Percentiles rank a stretch among this genome's conserved stretches.
phyloP scores from a whole-genome alignment of 441 rosid genomes.

The Brassica balearica region DNA sequence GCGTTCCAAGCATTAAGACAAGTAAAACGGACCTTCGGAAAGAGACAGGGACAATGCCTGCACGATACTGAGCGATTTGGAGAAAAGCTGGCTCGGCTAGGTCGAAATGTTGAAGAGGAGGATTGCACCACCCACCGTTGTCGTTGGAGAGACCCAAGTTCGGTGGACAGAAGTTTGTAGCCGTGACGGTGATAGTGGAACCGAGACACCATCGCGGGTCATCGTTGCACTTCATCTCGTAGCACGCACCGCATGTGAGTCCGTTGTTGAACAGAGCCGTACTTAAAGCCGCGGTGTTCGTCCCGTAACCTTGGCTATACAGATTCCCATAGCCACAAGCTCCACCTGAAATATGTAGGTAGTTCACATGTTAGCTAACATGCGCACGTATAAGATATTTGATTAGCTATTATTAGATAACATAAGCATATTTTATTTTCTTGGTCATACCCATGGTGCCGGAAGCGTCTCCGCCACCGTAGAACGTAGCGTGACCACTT shows the following conservation, averaged over 20 bases:
- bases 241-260: constrained; percentile 90
- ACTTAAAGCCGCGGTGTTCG: constrained; percentile 93
- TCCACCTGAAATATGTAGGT: constrained; percentile 64
- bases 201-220: constrained; percentile 90
- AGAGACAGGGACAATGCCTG: constrained; percentile 87
- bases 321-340: constrained; percentile 97
- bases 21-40: constrained; percentile 66
- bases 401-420: background rate
- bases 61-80: constrained; percentile 86
- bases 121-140: constrained; percentile 98
- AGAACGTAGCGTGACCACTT: constrained; percentile 87
- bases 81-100: constrained; percentile 92
- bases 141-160: constrained; percentile 69
- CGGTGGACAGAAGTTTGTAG: constrained; percentile 96
- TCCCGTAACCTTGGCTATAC: constrained; percentile 93
- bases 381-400: no score
- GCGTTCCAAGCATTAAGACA: background rate
- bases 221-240: constrained; percentile 75
- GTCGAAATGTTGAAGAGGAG: constrained; percentile 93
- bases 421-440: background rate
- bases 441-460: constrained; percentile 82
- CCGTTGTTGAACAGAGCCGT: constrained; percentile 94
- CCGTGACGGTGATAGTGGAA: constrained; percentile 77
- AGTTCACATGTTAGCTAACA: constrained; percentile 17
- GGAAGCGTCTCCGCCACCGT: constrained; percentile 92